Evolutionary conservation across 2,329 filamentous ascomycete genomes (phyloP), one percentile per base, ranked within the genome.

Genomic region (Cadophora sp.): DNA sequence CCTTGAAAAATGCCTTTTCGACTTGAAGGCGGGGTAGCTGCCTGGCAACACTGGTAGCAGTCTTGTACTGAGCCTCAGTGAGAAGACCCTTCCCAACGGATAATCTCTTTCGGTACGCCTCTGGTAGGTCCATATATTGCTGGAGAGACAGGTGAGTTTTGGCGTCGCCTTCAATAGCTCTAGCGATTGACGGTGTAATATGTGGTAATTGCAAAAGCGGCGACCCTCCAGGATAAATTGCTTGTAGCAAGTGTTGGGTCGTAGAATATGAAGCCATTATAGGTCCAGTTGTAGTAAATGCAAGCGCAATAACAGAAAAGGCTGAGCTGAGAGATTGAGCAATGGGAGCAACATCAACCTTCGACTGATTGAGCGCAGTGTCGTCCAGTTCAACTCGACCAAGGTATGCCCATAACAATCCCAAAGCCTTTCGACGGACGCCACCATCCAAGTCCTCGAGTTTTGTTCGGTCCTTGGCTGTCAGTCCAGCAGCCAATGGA

Each of bases 1-100:
- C 97, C 85, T 99, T 99, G 89, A 99, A 99, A 82, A 97, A 99
- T 8, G 94, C 93, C 82, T 94, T 97, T 77, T 93, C 93, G 12
- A 99, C 89, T 67, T 92, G 87, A 65, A 99, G 85, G 71, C 89
- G 87, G 1, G 96, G 96, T 31, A 99, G 85, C 80, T 97, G 93
- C 74, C 89, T 89, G 31, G 94, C 94, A 34, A 97, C 91, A 58
- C 82, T 81, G 69, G 97, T 85, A 46, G 91, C 92, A 51, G 90
- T 86, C 71, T 88, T 83, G 81, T 97, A 97, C 79, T 97, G 89
- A 69, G 87, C 81, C 73, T 93, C 90, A 4, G 86, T 90, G 46
- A 99, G 83, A 50, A 95, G 89, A 50, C 84, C 85, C 66, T 89
- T 84, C 72, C 91, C 90, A 56, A 96, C 87, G 24, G 90, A 89